Conservation (phyloP, 2,329 filamentous ascomycete genomes). For the Stachybotrys chartarum region DNA sequence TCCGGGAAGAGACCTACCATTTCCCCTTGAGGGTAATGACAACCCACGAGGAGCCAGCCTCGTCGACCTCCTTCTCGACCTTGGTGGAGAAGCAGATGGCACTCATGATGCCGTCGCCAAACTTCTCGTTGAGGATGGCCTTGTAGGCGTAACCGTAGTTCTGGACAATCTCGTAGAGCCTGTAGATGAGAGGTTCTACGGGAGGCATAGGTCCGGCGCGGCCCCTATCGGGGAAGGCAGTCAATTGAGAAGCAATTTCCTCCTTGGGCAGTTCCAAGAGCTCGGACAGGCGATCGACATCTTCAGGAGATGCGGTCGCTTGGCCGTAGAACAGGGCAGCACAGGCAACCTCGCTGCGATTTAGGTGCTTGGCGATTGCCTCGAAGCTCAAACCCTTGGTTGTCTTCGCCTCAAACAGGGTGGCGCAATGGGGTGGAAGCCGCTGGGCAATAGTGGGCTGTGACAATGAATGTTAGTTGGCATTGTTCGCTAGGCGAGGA, state of each 20-base stretch:
- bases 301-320: slow-evolving; percentile 63
- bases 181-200: slow-evolving; percentile 57
- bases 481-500: neutral
- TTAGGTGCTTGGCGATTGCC: slow-evolving; percentile 64
- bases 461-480: slow-evolving; percentile 6
- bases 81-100: slow-evolving; percentile 86
- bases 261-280: slow-evolving; percentile 55
- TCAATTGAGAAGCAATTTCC: slow-evolving; percentile 53
- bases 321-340: slow-evolving; percentile 91
- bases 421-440: slow-evolving; percentile 63
- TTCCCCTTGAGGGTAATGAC: slow-evolving; percentile 79
- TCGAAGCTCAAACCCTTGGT: slow-evolving; percentile 71
- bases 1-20: slow-evolving; percentile 51
- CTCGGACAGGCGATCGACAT: slow-evolving; percentile 56
- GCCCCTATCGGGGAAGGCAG: slow-evolving; percentile 74
- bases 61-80: slow-evolving; percentile 89
- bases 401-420: slow-evolving; percentile 69
- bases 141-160: slow-evolving; percentile 97
- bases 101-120: slow-evolving; percentile 92
- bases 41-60: slow-evolving; percentile 73
- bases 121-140: slow-evolving; percentile 92
- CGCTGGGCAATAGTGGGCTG: slow-evolving; percentile 60
- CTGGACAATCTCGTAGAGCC: slow-evolving; percentile 89
- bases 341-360: slow-evolving; percentile 74
- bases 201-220: slow-evolving; percentile 40